phyloP scores from a whole-genome alignment of 495 filamentous ascomycete species.

The Hypoxylon subgilvum region DNA sequence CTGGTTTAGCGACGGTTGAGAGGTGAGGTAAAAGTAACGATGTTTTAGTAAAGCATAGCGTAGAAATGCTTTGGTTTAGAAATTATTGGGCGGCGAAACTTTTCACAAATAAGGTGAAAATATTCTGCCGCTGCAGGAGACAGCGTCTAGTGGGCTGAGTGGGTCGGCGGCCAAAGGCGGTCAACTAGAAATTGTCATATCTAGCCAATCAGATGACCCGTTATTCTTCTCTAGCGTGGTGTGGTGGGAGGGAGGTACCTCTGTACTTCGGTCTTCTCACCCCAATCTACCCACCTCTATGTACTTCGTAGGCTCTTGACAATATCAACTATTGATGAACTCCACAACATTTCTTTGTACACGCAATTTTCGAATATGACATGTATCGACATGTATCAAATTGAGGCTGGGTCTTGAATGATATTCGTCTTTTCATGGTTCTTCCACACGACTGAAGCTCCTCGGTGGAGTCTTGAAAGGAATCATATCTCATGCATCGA shows the following conservation, averaged over 20 bases:
- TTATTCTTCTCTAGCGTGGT: neutral
- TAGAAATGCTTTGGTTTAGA: constrained; percentile 11
- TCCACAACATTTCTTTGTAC: too few relatives aligned
- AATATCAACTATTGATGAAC: too few relatives aligned
- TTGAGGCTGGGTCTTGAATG: too few relatives aligned
- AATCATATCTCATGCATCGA: constrained; percentile 36
- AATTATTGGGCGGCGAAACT: constrained; percentile 9
- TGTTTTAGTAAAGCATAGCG: neutral
- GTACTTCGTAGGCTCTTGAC: too few relatives aligned
- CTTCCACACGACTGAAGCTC: constrained; percentile 14
- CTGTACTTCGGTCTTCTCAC: too few relatives aligned
- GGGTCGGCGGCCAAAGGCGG: constrained; percentile 16
- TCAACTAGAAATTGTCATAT: neutral
- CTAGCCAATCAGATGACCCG: constrained; percentile 10
- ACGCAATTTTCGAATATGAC: too few relatives aligned
- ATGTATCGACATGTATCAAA: too few relatives aligned
- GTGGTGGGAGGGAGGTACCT: too few relatives aligned
- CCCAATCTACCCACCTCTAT: too few relatives aligned
- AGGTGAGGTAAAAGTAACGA: neutral
- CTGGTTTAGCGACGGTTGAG: neutral
- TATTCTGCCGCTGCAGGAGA: constrained; percentile 25
- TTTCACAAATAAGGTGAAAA: too few relatives aligned
- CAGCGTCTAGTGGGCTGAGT: neutral
- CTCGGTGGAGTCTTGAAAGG: constrained; percentile 9
- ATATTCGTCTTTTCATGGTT: too few relatives aligned